Evolutionary conservation across 2,329 filamentous ascomycete species (phyloP).

Genomic region (Neofusicoccum ribis): DNA sequence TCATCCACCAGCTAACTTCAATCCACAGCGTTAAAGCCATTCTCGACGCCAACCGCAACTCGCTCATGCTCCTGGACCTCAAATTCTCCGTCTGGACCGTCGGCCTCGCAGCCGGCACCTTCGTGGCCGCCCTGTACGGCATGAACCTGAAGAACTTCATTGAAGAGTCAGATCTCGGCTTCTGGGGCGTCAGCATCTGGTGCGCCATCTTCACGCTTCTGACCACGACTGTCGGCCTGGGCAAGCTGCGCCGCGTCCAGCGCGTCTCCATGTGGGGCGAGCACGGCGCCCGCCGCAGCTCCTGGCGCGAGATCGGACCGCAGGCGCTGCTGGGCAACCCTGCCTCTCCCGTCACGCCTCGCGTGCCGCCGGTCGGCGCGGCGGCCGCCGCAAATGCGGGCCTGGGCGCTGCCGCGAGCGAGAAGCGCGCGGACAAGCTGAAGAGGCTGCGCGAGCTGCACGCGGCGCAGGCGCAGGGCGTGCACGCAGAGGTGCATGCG

Average conservation of each 20-base stretch:
- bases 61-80: conserved; percentile 94
- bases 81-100: conserved; percentile 95
- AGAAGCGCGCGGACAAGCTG: conserved; percentile 13
- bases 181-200: conserved; percentile 69
- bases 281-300: conserved; percentile 20
- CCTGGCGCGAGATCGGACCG: conserved; percentile 16
- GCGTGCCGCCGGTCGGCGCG: conserved; percentile 1
- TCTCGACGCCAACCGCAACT: conserved; percentile 95
- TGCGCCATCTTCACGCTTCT: conserved; percentile 73
- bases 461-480: conserved; percentile 5
- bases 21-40: conserved; percentile 81
- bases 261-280: conserved; percentile 83
- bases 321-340: neutral
- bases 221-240: conserved; percentile 81
- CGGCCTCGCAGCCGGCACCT: conserved; percentile 90
- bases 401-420: neutral
- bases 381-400: neutral
- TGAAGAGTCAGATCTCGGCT: conserved; percentile 88
- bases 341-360: neutral
- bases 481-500: conserved; percentile 9
- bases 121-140: conserved; percentile 97
- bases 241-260: conserved; percentile 81
- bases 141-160: conserved; percentile 99
- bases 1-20: neutral
- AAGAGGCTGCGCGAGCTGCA: conserved; percentile 4